Base-by-base conservation (phyloP, 768 basidiomycete species). In the Tylopilus plumbeoviolaceoides region DNA sequence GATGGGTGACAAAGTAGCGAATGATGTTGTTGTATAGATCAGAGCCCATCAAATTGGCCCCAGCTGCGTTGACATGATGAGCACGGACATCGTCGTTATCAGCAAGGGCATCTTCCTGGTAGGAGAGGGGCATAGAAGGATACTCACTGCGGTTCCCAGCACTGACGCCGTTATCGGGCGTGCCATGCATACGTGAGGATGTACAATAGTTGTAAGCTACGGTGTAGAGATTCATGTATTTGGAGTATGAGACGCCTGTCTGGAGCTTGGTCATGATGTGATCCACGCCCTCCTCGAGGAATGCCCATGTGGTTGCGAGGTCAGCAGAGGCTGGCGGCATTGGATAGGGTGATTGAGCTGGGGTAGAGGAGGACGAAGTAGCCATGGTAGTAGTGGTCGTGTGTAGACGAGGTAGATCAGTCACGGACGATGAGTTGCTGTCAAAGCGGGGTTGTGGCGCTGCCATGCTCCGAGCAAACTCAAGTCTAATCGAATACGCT, bases 131-230 rank as follows among this genome's bases (percentile, higher is more conserved):
- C 11, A 41, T 44, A 46, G 31, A 50, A 5, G 15, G 48, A 12
- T 21, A 78, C 85, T 73, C 64, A 89, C 87, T 83, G 65, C 87
- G 78, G 60, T 68, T 73, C 5, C 74, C 71, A 17, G 72, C 54
- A 10, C 70, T 67, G 3, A 69, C 60, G 21, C 50, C 27, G n/a
- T 63, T 62, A 23, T 74, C 71, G 18, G 74, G 72, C 21, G 65
- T 72, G 44, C 77, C 76, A 62, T 80, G 81, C 84, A 87, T 87
- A 69, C 85, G 86, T 4, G 88, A 89, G 27, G 88, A 89, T 25
- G 91, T 98, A 67, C 97, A 99, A 70, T 95, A 98, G 75, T 98
- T 98, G 78, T 99, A 98, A 9, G 91, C 89, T 48, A 93, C 91
- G 21, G 94, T 95, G 72, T 98, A 93, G 54, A 84, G 76, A 57